Evolutionary conservation across 2,329 filamentous ascomycete genomes (phyloP).

Genomic region (Teratosphaeria zuluensis): DNA sequence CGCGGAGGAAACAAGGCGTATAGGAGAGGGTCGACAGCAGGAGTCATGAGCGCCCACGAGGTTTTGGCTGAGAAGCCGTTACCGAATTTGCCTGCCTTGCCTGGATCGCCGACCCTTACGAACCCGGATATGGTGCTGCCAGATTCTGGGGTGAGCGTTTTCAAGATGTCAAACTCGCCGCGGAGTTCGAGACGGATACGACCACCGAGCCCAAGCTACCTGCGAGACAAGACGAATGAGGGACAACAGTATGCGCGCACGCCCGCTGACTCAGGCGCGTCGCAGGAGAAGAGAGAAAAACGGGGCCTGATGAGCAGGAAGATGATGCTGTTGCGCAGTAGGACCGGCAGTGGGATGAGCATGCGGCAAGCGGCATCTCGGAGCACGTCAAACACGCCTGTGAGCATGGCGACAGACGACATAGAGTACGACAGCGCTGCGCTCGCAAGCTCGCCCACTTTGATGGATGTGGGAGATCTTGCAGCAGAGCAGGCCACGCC

Average conservation of each 20-base stretch:
- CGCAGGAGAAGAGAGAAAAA: slow-evolving; percentile 17
- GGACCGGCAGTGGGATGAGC: slow-evolving; percentile 9
- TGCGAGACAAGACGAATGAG: slow-evolving; percentile 11
- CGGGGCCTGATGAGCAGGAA: slow-evolving; percentile 22
- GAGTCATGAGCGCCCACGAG: slow-evolving; percentile 1
- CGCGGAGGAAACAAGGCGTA: not conserved
- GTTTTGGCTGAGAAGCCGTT: slow-evolving; percentile 15
- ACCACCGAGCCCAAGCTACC: slow-evolving; percentile 22
- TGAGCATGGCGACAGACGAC: not conserved
- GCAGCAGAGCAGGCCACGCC: slow-evolving; percentile 11
- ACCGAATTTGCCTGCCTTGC: slow-evolving; percentile 22
- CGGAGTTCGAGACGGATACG: slow-evolving; percentile 5
- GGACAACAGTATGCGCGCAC: slow-evolving; percentile 1
- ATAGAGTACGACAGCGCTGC: slow-evolving; percentile 1
- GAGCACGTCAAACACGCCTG: slow-evolving; percentile 4
- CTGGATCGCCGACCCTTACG: slow-evolving; percentile 75
- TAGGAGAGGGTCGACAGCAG: not conserved
- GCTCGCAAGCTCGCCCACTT: slow-evolving; percentile 20
- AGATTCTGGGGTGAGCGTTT: slow-evolving; percentile 2
- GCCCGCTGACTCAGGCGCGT: not conserved
- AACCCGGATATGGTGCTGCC: slow-evolving; percentile 93
- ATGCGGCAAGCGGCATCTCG: slow-evolving; percentile 1
- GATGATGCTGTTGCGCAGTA: slow-evolving; percentile 23
- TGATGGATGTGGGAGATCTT: slow-evolving; percentile 21
- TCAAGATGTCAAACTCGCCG: slow-evolving; percentile 7